Percentiles rank a stretch among this genome's conserved stretches.
phyloP scores from a whole-genome alignment of 192 early-diverging fungal species.

The Backusella liffmaniae region DNA sequence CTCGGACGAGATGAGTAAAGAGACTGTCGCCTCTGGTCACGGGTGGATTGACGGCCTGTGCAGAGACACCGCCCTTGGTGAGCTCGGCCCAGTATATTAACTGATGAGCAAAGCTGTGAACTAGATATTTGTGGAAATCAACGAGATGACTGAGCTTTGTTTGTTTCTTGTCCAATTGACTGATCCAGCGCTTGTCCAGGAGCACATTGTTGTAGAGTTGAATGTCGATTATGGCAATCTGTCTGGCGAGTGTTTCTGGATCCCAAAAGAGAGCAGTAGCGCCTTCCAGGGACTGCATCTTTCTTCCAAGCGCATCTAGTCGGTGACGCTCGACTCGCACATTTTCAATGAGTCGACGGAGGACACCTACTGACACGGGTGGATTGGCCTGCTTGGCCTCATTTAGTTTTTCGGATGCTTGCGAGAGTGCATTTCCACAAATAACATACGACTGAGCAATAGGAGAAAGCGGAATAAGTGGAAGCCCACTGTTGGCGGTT shows the following conservation, averaged over 20 bases:
- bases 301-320: constrained; percentile 40
- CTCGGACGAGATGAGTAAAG: constrained; percentile 42
- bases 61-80: constrained; percentile 26
- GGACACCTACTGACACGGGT: background rate
- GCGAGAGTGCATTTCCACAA: constrained; percentile 32
- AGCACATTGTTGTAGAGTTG: constrained; percentile 41
- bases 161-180: constrained; percentile 33
- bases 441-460: constrained; percentile 41
- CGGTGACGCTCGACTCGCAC: constrained; percentile 37
- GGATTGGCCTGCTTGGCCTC: constrained; percentile 18
- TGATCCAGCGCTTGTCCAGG: constrained; percentile 36
- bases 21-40: constrained; percentile 31
- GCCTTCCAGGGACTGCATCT: constrained; percentile 45
- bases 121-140: constrained; percentile 54
- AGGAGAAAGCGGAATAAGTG: constrained; percentile 50
- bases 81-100: constrained; percentile 36
- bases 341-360: constrained; percentile 28
- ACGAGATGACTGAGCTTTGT: constrained; percentile 36
- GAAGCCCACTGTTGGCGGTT: constrained; percentile 31
- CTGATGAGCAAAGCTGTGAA: constrained; percentile 51
- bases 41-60: constrained; percentile 31
- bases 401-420: constrained; percentile 20
- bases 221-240: constrained; percentile 50
- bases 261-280: constrained; percentile 48
- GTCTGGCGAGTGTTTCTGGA: constrained; percentile 42